Percentiles rank a stretch among this genome's conserved stretches.
Conservation (phyloP, 345 rosid genomes). For the Crucihimalaya himalaica region DNA sequence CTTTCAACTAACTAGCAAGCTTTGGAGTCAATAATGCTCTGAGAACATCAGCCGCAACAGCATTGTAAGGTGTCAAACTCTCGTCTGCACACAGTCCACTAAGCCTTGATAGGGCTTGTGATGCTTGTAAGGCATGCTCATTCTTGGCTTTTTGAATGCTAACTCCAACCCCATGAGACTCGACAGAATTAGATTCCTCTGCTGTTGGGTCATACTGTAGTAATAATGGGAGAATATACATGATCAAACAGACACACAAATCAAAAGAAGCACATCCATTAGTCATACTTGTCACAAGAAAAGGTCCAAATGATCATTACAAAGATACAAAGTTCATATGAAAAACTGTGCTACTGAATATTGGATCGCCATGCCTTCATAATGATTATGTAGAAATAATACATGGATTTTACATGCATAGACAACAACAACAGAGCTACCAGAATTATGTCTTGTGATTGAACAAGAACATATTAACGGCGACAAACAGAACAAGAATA, state of each 20-base stretch:
- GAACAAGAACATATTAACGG: too few relatives aligned
- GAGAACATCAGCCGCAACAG: slow-evolving; percentile 65
- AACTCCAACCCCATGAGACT: slow-evolving; percentile 93
- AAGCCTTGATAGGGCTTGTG: slow-evolving; percentile 89
- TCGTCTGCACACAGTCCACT: slow-evolving; percentile 75
- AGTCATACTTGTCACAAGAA: slow-evolving; percentile 7
- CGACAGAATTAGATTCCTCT: slow-evolving; percentile 70
- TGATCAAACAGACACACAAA: slow-evolving; percentile 43
- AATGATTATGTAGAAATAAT: not conserved
- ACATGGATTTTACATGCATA: slow-evolving; percentile 15
- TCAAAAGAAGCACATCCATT: slow-evolving; percentile 8
- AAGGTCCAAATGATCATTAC: slow-evolving; percentile 14
- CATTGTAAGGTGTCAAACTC: slow-evolving; percentile 69
- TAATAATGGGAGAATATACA: slow-evolving; percentile 92
- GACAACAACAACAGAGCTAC: slow-evolving; percentile 1
- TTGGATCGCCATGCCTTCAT: not conserved
- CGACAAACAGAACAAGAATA: too few relatives aligned
- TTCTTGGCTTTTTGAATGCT: slow-evolving; percentile 97
- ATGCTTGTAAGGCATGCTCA: slow-evolving; percentile 84
- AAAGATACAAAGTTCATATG: not conserved
- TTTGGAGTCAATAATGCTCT: slow-evolving; percentile 89
- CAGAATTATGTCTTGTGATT: not conserved
- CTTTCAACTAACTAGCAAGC: slow-evolving; percentile 88
- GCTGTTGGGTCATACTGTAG: slow-evolving; percentile 99
- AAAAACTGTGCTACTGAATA: not conserved